Evolutionary conservation across 768 basidiomycete species (phyloP).

Genomic region (Boletus insuetus): DNA sequence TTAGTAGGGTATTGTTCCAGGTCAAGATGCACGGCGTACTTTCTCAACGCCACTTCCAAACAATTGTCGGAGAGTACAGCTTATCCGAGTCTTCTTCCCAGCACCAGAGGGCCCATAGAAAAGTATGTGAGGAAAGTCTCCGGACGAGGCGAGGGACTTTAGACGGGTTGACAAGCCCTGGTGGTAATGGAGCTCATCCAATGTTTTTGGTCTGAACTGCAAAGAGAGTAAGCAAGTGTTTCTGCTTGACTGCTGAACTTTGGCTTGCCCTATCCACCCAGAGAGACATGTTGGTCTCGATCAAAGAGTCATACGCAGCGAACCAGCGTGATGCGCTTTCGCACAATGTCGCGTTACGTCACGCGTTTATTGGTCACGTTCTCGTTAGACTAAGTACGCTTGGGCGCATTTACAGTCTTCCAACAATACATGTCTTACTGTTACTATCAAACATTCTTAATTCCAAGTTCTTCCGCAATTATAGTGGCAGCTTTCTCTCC

Average conservation of each 20-base stretch:
- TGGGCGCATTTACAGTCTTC: too few species aligned
- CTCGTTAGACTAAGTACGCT: too few species aligned
- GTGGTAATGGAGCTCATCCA: constrained; percentile 91
- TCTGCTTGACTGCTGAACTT: not conserved
- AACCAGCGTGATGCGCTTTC: constrained; percentile 1
- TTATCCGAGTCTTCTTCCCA: constrained; percentile 96
- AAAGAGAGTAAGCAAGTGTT: constrained; percentile 1
- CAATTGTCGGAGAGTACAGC: constrained; percentile 81
- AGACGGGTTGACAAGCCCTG: constrained; percentile 73
- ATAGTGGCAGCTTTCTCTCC: constrained; percentile 26
- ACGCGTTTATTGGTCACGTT: constrained; percentile 29
- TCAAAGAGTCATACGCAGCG: not conserved
- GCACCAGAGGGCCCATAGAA: constrained; percentile 98
- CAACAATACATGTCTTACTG: too few species aligned
- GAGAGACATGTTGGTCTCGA: constrained; percentile 48
- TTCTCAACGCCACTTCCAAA: constrained; percentile 94
- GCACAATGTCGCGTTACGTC: constrained; percentile 27
- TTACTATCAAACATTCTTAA: constrained; percentile 10
- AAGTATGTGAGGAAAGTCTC: constrained; percentile 96
- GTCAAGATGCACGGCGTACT: constrained; percentile 41
- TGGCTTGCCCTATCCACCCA: constrained; percentile 55
- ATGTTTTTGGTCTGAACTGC: constrained; percentile 80
- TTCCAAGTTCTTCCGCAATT: constrained; percentile 22
- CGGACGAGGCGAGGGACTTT: constrained; percentile 76
- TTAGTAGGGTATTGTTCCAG: not conserved